Evolutionary conservation across 305 asterid genomes (phyloP), one percentile per base, ranked within the genome.

Genomic region (Nicotiana rustica): DNA sequence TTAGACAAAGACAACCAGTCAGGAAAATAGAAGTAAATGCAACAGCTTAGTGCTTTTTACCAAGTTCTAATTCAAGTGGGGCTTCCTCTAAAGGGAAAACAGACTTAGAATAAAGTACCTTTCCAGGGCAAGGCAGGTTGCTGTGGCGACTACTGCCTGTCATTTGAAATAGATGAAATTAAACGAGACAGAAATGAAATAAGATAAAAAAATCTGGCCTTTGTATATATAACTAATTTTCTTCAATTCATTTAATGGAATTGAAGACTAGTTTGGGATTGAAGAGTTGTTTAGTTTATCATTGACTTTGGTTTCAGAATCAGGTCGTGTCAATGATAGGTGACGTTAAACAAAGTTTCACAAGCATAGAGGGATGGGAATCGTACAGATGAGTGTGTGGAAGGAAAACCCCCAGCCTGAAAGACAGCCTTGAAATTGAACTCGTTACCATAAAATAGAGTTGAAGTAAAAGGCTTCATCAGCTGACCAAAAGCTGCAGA

Each of bases 391-490:
- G 99, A 93, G 89, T 96, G 99, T 0, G 97, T 91, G 59, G 99
- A 96, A 88, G 99, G 99, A 78, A 96, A 90, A 8, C 99, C 98
- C 82, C 98, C 99, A 85, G 98, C 85, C 60, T 88, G 91, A 44
- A 92, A 41, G 73, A 85, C 90, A 62, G 84, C 78, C 88, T 64
- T 93, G 79, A 87, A 82, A 87, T 94, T 90, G 71, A 93, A 89
- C 55, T 90, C 86, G 71, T 88, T 91, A 14, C 97, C 91, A 80
- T 87, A 86, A 0, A 96, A 85, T 38, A 93, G 0, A 60, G 83
- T 18, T 5, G 97, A 90, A 81, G 97, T 88, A 79, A 96, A 89
- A 10, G 99, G 98, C 77, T 96, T 96, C 38, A 87, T 83, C 29
- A 93, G 81, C 84, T 94, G 99, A 81, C 99, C 99, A 83, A 94